A percentile compares a stretch with the other conserved stretches of the same genome.
phyloP scores from a whole-genome alignment of 331 rosid genomes.

The Rosa hybrid region DNA sequence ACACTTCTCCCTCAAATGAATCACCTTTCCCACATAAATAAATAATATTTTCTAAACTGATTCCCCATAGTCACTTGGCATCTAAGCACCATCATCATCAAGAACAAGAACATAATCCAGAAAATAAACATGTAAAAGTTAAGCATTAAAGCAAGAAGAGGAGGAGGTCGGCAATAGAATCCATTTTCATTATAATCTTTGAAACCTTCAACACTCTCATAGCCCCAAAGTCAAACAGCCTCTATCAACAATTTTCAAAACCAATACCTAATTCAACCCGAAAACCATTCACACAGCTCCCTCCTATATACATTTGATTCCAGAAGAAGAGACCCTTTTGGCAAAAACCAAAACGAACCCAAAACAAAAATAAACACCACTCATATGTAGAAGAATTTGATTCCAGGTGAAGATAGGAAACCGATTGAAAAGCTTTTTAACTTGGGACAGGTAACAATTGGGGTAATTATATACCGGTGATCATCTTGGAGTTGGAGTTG shows the following conservation, averaged over 20 bases:
- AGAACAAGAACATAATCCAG: neutral
- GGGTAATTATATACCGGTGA: neutral
- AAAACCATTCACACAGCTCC: conserved; percentile 7
- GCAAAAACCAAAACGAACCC: neutral
- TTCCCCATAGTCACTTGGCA: neutral
- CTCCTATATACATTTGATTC: conserved; percentile 6
- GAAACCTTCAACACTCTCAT: conserved; percentile 11
- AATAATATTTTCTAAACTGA: neutral
- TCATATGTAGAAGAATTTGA: neutral
- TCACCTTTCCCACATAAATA: neutral
- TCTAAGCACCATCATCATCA: neutral
- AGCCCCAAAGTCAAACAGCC: conserved; percentile 5
- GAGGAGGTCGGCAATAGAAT: neutral
- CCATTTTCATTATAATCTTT: neutral
- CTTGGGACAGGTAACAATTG: neutral
- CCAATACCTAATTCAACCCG: conserved; percentile 9
- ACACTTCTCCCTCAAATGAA: neutral
- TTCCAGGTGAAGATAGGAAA: conserved; percentile 11
- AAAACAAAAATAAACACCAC: neutral
- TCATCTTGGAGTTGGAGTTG: neutral
- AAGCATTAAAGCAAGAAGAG: neutral
- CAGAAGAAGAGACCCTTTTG: neutral
- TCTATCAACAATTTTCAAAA: neutral
- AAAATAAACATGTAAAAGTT: neutral
- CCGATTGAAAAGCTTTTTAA: neutral